phyloP scores from a whole-genome alignment of 345 rosid species.

The Psidium guajava region DNA sequence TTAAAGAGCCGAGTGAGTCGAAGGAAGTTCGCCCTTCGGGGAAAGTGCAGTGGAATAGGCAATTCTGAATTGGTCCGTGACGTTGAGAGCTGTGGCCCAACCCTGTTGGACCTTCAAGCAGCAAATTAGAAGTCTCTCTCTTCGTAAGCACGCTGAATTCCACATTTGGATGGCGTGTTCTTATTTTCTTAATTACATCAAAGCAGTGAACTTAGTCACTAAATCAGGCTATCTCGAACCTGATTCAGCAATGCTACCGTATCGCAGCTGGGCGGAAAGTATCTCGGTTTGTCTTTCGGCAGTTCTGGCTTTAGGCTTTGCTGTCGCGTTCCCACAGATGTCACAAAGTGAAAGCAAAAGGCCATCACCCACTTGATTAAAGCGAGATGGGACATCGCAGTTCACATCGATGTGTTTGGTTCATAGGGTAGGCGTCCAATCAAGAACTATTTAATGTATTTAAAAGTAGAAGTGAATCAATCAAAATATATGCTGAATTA shows the following conservation, averaged over 20 bases:
- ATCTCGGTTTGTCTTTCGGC: not conserved
- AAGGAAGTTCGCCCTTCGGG: not conserved
- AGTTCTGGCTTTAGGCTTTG: not conserved
- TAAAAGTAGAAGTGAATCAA: not conserved
- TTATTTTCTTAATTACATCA: no score
- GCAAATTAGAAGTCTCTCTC: not conserved
- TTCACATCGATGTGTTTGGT: not conserved
- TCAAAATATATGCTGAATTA: not conserved
- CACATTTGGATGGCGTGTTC: not conserved
- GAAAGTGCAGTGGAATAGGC: not conserved
- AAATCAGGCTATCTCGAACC: no score
- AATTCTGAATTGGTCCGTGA: not conserved
- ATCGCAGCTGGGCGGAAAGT: no score
- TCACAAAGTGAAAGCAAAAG: not conserved
- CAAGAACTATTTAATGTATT: not conserved
- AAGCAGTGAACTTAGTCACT: no score
- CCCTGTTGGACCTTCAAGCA: not conserved
- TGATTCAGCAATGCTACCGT: no score
- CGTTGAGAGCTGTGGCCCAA: not conserved
- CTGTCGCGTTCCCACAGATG: not conserved
- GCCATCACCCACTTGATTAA: not conserved
- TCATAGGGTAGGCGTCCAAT: not conserved
- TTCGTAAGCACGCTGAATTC: not conserved
- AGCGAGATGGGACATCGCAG: not conserved
- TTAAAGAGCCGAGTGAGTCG: not conserved